phyloP scores from a whole-genome alignment of 2,329 filamentous ascomycete species.

The Apiospora saccharicola region DNA sequence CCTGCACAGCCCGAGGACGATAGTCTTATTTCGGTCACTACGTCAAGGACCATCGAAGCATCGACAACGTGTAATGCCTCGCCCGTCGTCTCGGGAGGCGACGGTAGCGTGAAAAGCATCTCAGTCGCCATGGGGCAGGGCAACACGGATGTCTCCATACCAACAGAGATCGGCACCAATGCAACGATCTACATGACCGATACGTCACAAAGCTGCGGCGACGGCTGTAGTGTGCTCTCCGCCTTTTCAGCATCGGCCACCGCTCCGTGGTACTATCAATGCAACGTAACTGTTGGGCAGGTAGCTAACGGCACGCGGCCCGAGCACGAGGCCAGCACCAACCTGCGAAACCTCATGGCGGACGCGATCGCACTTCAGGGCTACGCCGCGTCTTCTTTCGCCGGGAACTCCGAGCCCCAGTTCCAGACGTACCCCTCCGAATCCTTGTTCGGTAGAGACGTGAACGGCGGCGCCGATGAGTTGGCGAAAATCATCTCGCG shows the following conservation, averaged over 20 bases:
- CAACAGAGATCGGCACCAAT: conserved; percentile 37
- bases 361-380: conserved; percentile 51
- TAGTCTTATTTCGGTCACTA: conserved; percentile 39
- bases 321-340: conserved; percentile 45
- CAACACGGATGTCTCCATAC: background rate
- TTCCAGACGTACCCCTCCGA: conserved; percentile 53
- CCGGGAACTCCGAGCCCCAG: conserved; percentile 37
- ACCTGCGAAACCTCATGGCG: conserved; percentile 45
- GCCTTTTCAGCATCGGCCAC: conserved; percentile 48
- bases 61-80: conserved; percentile 41
- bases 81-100: conserved; percentile 42
- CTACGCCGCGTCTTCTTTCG: conserved; percentile 39
- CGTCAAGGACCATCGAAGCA: conserved; percentile 43
- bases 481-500: conserved; percentile 48
- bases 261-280: conserved; percentile 51
- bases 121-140: conserved; percentile 35
- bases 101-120: conserved; percentile 39
- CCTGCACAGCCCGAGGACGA: conserved; percentile 25
- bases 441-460: conserved; percentile 45
- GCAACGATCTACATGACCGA: conserved; percentile 49
- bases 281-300: conserved; percentile 46
- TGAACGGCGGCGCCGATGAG: conserved; percentile 37
- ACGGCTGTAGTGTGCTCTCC: conserved; percentile 40
- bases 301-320: conserved; percentile 46
- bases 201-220: conserved; percentile 33